Base-by-base conservation (phyloP, 495 filamentous ascomycete species). In the Neurospora tetraspora region DNA sequence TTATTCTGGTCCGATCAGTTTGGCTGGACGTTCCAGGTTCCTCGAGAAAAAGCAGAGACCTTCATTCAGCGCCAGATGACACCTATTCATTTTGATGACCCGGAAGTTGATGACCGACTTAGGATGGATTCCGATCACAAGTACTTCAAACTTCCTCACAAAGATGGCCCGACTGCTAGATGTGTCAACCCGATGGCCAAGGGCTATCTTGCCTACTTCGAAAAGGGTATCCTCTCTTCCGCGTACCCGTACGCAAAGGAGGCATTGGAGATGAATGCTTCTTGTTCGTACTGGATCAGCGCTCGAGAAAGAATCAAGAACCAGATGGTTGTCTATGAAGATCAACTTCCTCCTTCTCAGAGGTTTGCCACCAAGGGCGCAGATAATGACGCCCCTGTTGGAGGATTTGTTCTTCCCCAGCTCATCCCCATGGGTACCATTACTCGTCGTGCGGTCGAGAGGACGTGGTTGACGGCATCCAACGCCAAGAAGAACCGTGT, bases 351-450 rank as follows among this genome's bases (percentile, higher is more conserved):
- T 5, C 10, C 69, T 34, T 42, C 59, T 39, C 53, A 65, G 27
- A 23, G 47, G 31, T 27, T 72, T 43, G 36, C 53, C 16, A 42
- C 39, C 27, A 47, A 71, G 31, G 53, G 12, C 4, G 23, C 34
- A 70, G 72, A 73, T 75, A 77, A 39, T 4, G 71, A 81, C 42
- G 16, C 40, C 53, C 40, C 74, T 39, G 71, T 61, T 12, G 71
- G 70, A 14, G 96, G 96, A 5, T 96, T 92, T 75, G 98, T 99
- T 75, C 83, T 99, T n/a, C 96, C 96, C n/a, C 96, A 99, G 77
- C 82, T 99, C 70, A 98, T 99, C 73, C 96, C 96, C 11, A 99
- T 99, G 96, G 96, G 96, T 16, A 99, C 96, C 20, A 91, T 99
- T 71, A 99, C 96, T n/a, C 88, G 96, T 43, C 90, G 96, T 74